Conservation (phyloP, 2,329 filamentous ascomycete species). For the Berkeleyomyces basicola region DNA sequence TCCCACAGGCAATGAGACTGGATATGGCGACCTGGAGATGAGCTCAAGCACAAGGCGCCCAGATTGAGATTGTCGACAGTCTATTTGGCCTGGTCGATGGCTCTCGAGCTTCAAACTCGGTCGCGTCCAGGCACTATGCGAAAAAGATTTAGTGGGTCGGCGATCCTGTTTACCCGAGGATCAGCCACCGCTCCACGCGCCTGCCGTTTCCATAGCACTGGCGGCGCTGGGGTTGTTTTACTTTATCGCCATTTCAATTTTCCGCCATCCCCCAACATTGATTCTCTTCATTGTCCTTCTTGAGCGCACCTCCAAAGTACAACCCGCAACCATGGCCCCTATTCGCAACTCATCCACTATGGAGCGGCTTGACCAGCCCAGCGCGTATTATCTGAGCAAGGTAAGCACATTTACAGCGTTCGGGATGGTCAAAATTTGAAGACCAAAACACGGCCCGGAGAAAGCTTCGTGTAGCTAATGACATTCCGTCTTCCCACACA, state of each 20-base stretch:
- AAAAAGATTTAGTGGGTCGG: constrained; percentile 2
- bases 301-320: neutral
- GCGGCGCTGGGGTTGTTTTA: neutral
- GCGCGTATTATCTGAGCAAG: constrained; percentile 77
- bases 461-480: constrained; percentile 15
- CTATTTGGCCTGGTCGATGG: no score
- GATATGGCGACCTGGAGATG: no score
- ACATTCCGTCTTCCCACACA: constrained; percentile 27
- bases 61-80: neutral
- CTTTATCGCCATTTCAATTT: neutral
- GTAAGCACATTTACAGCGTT: constrained; percentile 30
- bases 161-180: neutral
- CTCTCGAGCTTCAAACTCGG: neutral
- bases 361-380: constrained; percentile 82
- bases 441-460: neutral
- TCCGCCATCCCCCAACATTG: neutral
- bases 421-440: neutral
- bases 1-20: no score
- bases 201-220: constrained; percentile 4
- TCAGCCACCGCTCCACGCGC: neutral
- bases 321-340: constrained; percentile 2
- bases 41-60: neutral
- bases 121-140: neutral
- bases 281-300: neutral
- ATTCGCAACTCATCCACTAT: constrained; percentile 53